phyloP scores from a whole-genome alignment of 495 filamentous ascomycete species.

The Penicillium cinerascens region DNA sequence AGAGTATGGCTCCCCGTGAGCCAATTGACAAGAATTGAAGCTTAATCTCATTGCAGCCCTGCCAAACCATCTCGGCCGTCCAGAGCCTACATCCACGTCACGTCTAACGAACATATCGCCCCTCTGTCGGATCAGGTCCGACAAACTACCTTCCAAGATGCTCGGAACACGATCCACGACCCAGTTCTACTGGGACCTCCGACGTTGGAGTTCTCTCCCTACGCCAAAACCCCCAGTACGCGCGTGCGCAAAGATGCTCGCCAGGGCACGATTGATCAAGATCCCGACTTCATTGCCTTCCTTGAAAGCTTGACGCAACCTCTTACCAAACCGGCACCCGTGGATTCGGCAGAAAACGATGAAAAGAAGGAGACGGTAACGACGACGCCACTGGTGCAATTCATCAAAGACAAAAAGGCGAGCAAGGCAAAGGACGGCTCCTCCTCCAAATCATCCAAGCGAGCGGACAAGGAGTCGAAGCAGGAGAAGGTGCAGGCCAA shows the following conservation, averaged over 20 bases:
- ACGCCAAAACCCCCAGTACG: constrained; percentile 74
- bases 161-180: constrained; percentile 63
- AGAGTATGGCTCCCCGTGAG: constrained; percentile 56
- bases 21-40: constrained; percentile 4
- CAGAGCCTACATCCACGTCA: constrained; percentile 74
- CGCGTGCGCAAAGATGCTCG: constrained; percentile 69
- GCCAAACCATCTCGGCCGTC: constrained; percentile 73
- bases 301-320: constrained; percentile 83
- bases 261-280: constrained; percentile 93
- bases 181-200: constrained; percentile 69
- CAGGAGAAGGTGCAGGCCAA: constrained; percentile 54
- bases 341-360: constrained; percentile 50
- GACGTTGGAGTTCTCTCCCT: constrained; percentile 74
- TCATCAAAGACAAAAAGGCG: constrained; percentile 84
- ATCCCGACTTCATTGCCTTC: constrained; percentile 91
- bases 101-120: constrained; percentile 54
- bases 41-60: constrained; percentile 49
- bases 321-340: constrained; percentile 48
- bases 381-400: constrained; percentile 87
- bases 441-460: constrained; percentile 54
- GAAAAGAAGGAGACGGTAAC: constrained; percentile 63
- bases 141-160: constrained; percentile 65
- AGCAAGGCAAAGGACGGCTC: constrained; percentile 71
- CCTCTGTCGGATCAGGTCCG: constrained; percentile 65
- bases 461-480: constrained; percentile 57